Conservation (phyloP, 225 moss, liverwort and hornwort genomes). For the Anthoceros angustus region DNA sequence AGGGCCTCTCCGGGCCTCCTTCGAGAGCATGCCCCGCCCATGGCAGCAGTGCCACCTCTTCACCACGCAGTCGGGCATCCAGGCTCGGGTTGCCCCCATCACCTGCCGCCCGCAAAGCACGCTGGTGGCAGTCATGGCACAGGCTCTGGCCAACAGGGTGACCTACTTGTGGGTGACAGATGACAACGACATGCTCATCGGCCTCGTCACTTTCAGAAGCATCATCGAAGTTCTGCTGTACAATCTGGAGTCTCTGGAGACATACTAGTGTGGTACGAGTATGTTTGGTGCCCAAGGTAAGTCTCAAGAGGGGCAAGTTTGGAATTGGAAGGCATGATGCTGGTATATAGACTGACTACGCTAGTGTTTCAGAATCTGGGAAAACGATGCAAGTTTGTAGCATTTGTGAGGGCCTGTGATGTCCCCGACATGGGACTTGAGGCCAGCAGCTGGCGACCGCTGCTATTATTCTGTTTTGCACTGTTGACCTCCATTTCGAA, state of each 20-base stretch:
- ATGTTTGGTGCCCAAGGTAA: too few species aligned
- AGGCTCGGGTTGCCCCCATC: background rate
- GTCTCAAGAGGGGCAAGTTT: too few species aligned
- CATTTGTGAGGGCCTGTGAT: background rate
- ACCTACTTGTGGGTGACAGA: background rate
- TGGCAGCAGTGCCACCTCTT: background rate
- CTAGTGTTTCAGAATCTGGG: too few species aligned
- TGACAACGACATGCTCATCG: background rate
- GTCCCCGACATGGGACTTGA: background rate
- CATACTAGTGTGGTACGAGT: background rate
- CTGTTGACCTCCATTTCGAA: too few species aligned
- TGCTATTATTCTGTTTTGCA: background rate
- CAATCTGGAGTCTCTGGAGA: background rate
- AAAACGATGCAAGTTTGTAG: background rate
- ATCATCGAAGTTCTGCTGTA: background rate
- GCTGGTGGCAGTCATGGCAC: background rate
- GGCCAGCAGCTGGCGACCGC: background rate
- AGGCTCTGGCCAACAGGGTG: conserved; percentile 1
- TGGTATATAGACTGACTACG: too few species aligned
- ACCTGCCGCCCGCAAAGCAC: background rate
- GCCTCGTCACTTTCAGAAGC: background rate
- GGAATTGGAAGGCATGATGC: too few species aligned
- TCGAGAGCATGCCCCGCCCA: background rate
- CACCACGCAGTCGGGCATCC: background rate
- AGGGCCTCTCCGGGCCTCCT: background rate